phyloP scores from a whole-genome alignment of 345 rosid genomes.

The Hirschfeldia incana region DNA sequence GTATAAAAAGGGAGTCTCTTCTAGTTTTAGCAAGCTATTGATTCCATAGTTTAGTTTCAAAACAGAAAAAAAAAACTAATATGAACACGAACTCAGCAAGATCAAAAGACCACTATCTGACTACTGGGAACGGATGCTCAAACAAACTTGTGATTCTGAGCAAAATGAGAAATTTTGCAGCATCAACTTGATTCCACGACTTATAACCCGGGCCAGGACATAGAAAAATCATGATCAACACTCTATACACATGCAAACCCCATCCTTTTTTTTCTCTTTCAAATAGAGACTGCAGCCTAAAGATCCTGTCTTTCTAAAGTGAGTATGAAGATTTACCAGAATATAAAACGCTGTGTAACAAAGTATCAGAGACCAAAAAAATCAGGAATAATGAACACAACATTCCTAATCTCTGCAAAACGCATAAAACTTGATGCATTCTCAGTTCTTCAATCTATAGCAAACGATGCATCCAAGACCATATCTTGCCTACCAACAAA shows the following conservation, averaged over 20 bases:
- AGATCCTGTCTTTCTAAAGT: neutral
- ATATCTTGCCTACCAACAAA: neutral
- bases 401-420: neutral
- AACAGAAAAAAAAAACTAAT: neutral
- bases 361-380: neutral
- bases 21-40: neutral
- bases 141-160: conserved; percentile 8
- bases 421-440: too few relatives aligned
- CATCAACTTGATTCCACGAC: conserved; percentile 11
- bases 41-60: too few relatives aligned
- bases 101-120: neutral
- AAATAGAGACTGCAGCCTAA: neutral
- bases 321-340: neutral
- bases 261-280: neutral
- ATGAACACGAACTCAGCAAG: neutral
- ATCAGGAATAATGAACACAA: conserved; percentile 8
- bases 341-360: too few relatives aligned
- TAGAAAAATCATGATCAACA: neutral
- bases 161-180: neutral
- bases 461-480: too few relatives aligned
- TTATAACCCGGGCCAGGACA: neutral
- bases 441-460: too few relatives aligned
- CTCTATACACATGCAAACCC: neutral
- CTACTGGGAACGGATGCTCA: neutral
- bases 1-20: neutral